Conservation (phyloP, 2,329 filamentous ascomycete species). For the Juglanconis oblonga region DNA sequence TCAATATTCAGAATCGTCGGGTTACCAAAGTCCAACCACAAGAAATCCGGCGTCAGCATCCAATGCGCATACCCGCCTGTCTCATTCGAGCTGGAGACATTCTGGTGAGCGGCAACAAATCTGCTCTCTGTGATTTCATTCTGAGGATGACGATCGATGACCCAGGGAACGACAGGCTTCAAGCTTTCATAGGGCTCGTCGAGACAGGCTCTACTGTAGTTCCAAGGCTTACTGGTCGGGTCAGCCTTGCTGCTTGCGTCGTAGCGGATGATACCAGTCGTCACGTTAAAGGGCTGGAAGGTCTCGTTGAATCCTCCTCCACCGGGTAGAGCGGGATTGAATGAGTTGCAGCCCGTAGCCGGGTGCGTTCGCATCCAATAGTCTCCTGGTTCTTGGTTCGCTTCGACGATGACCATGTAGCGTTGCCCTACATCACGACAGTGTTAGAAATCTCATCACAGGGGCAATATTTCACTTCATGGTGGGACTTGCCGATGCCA, state of each 20-base stretch:
- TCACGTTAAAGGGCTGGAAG: constrained; percentile 14
- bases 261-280: constrained; percentile 22
- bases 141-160: constrained; percentile 8
- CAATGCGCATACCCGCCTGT: constrained; percentile 10
- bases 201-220: background rate
- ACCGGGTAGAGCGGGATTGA: constrained; percentile 1
- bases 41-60: constrained; percentile 17
- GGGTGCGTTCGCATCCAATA: constrained; percentile 26
- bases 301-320: constrained; percentile 7
- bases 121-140: constrained; percentile 11
- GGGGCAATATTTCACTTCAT: background rate
- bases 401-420: constrained; percentile 39
- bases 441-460: background rate
- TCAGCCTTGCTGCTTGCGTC: constrained; percentile 15
- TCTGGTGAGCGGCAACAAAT: constrained; percentile 8
- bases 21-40: constrained; percentile 18
- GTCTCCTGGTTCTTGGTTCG: constrained; percentile 23
- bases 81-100: background rate
- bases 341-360: constrained; percentile 18
- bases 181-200: constrained; percentile 6
- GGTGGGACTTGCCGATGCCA: constrained; percentile 4
- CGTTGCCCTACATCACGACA: constrained; percentile 26
- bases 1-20: constrained; percentile 17
- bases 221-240: constrained; percentile 11
- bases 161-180: constrained; percentile 10